Evolutionary conservation across 2,329 filamentous ascomycete genomes (phyloP).

Genomic region (Colletotrichum horii): DNA sequence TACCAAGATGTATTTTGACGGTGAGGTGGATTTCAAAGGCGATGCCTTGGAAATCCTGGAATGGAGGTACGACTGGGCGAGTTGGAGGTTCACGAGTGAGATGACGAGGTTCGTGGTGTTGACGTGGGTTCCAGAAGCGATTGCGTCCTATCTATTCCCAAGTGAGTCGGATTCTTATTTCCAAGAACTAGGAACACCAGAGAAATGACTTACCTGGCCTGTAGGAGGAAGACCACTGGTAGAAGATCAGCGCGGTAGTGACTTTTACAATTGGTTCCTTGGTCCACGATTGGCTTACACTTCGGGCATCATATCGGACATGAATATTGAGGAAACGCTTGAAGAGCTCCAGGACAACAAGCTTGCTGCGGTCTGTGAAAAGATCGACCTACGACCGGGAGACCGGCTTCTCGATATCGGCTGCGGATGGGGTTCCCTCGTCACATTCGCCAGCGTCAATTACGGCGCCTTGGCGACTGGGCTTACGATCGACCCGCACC

Average conservation of each 20-base stretch:
- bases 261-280: constrained; percentile 92
- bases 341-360: constrained; percentile 94
- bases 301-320: constrained; percentile 82
- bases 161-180: too few species aligned
- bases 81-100: constrained; percentile 79
- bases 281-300: constrained; percentile 95
- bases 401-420: constrained; percentile 85
- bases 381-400: constrained; percentile 76
- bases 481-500: constrained; percentile 86
- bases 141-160: constrained; percentile 76
- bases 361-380: constrained; percentile 84
- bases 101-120: constrained; percentile 82
- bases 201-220: not conserved
- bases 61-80: constrained; percentile 89
- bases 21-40: constrained; percentile 85
- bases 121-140: constrained; percentile 79
- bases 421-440: constrained; percentile 89
- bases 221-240: not conserved
- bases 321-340: constrained; percentile 78
- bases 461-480: constrained; percentile 79
- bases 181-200: too few species aligned
- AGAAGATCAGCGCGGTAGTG: constrained; percentile 67
- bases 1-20: constrained; percentile 90
- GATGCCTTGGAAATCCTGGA: constrained; percentile 82
- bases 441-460: constrained; percentile 82